Evolutionary conservation across 768 basidiomycete genomes (phyloP).

Genomic region (Filobasidium floriforme): DNA sequence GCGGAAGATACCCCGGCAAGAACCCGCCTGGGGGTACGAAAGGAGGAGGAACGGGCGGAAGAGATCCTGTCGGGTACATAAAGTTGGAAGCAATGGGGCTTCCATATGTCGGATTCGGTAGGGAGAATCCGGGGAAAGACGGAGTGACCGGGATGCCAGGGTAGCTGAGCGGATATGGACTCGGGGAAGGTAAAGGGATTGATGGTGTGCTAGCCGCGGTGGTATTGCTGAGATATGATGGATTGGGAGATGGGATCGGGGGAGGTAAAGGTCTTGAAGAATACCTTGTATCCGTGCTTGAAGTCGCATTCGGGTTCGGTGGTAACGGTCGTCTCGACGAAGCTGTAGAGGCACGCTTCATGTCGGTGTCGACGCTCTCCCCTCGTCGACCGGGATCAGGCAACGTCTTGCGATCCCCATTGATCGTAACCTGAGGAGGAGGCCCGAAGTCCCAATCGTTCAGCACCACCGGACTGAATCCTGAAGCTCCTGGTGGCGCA

Average conservation of each 20-base stretch:
- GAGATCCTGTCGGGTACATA: no score
- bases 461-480: background rate
- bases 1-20: conserved; percentile 8
- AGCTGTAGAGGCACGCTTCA: background rate
- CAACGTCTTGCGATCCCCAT: conserved; percentile 1
- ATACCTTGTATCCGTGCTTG: background rate
- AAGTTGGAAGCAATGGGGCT: background rate
- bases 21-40: conserved; percentile 6
- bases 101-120: background rate
- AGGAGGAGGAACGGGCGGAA: background rate
- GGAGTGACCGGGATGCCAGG: background rate
- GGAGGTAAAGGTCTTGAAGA: conserved; percentile 10
- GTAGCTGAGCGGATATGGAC: background rate
- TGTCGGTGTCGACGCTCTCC: background rate
- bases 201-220: background rate
- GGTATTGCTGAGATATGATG: background rate
- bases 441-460: background rate
- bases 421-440: background rate
- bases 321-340: background rate
- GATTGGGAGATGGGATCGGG: background rate
- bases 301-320: background rate
- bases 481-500: conserved; percentile 5
- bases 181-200: background rate
- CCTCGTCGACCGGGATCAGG: background rate
- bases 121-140: background rate